Evolutionary conservation across 352 stramenopile species (phyloP), one percentile per base, ranked within the genome.

Genomic region (Phytopythium sindhum): DNA sequence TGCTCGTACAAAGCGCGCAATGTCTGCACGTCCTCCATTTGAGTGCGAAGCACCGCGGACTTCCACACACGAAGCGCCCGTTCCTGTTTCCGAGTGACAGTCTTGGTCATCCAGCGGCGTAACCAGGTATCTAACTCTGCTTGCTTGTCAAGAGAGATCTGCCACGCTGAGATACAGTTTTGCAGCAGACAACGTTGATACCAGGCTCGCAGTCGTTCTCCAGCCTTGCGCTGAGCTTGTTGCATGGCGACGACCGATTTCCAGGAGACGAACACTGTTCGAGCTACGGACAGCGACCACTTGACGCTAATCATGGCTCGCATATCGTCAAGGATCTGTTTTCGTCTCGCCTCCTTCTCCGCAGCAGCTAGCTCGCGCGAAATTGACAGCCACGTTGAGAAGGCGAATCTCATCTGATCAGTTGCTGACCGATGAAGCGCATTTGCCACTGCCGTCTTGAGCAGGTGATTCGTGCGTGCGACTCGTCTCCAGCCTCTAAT

Each of bases 381-480:
- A 21, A 62, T 31, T 23, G 47, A 48, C 33, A 58, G 41, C 81
- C 81, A 90, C 24, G 58, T 63, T 1, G 6, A 44, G 47, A 89
- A 85, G n/a, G 69, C 60, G 12, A 77, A 35, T 33, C 55, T 53
- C 62, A 88, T 61, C 23, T 68, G 70, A 0, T 55, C 42, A 42
- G 77, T 71, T 2, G 87, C 65, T n/a, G 77, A 78, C 2, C 41
- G 54, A 9, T 85, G 33, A 71, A 73, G 80, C 23, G 86, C 75
- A 42, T 68, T 60, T 29, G 78, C 67, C 0, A 82, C 31, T 10
- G 65, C 78, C 19, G 61, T 66, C 8, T 75, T 61, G 2, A 90
- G 58, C 3, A 86, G 66, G 7, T 62, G 29, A 4, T 67, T 70
- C 45, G 41, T 68, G 42, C 57, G 64, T 12, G 63, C 52, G 8